phyloP scores from a whole-genome alignment of 768 basidiomycete species.

The Tylopilus vinaceipallidus region DNA sequence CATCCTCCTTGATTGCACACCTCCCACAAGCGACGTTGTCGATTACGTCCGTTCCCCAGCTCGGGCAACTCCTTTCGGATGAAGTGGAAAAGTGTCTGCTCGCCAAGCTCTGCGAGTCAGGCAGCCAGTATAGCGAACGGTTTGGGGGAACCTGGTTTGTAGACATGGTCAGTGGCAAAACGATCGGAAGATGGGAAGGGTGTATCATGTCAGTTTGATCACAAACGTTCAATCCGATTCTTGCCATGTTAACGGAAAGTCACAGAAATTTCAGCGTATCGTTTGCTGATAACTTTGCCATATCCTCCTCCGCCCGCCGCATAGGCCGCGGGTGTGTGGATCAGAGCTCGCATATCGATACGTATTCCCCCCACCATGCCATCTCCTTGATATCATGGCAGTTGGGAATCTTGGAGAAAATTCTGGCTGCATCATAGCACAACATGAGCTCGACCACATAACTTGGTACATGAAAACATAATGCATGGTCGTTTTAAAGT shows the following conservation, averaged over 20 bases:
- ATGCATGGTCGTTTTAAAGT: constrained; percentile 17
- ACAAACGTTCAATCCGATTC: neutral
- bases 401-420: constrained; percentile 43
- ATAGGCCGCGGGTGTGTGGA: constrained; percentile 42
- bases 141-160: constrained; percentile 72
- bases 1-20: constrained; percentile 74
- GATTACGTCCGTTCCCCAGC: constrained; percentile 73
- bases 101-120: constrained; percentile 65
- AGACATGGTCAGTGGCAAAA: constrained; percentile 60
- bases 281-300: constrained; percentile 46
- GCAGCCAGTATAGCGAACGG: constrained; percentile 50
- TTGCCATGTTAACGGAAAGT: constrained; percentile 5
- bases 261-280: constrained; percentile 62
- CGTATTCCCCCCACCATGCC: constrained; percentile 35
- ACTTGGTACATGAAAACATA: constrained; percentile 20
- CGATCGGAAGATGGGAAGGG: constrained; percentile 78
- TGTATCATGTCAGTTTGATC: constrained; percentile 59
- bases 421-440: constrained; percentile 27
- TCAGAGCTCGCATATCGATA: constrained; percentile 42
- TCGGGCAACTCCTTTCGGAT: constrained; percentile 70
- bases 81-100: constrained; percentile 76
- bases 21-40: constrained; percentile 75
- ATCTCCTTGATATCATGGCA: constrained; percentile 56
- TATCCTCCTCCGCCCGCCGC: constrained; percentile 59
- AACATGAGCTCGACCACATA: constrained; percentile 7